Conservation (phyloP, 1,284 basidiomycete species). For the Erythrobasidium hasegawianum region DNA sequence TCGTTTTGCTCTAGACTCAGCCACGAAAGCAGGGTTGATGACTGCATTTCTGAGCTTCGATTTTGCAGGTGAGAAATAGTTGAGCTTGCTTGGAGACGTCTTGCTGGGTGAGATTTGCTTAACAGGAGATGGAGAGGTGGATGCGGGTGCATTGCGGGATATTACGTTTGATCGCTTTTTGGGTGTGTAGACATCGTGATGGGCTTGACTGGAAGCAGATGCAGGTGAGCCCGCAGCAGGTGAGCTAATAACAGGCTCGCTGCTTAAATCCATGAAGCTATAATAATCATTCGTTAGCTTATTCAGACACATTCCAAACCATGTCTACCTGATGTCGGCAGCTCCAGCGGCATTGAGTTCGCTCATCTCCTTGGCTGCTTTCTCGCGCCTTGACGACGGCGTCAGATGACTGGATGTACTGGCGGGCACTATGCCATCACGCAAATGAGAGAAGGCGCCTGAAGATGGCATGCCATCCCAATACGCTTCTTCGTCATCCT, state of each 20-base stretch:
- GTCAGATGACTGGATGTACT: no score
- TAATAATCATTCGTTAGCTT: not conserved
- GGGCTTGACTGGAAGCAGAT: not conserved
- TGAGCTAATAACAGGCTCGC: not conserved
- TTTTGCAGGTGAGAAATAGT: conserved; percentile 31
- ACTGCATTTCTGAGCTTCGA: conserved; percentile 29
- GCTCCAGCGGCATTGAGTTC: not conserved
- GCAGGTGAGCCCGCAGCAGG: not conserved
- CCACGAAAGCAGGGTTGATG: conserved; percentile 26
- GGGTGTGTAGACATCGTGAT: no score
- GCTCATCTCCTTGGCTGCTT: not conserved
- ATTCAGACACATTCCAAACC: not conserved
- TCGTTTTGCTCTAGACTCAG: conserved; percentile 22
- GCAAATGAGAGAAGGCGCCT: no score
- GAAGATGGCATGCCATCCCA: not conserved
- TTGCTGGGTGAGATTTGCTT: conserved; percentile 4
- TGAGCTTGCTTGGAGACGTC: conserved; percentile 13
- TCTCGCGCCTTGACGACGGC: not conserved
- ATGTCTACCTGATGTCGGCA: not conserved
- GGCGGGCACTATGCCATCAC: no score
- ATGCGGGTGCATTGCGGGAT: not conserved
- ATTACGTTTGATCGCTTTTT: no score
- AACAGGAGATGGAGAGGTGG: conserved; percentile 13
- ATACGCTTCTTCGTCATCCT: conserved; percentile 3
- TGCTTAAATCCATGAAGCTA: not conserved